A percentile compares a stretch with the other conserved stretches of the same genome.
Conservation (phyloP, 345 rosid genomes). For the Euphorbia peplus region DNA sequence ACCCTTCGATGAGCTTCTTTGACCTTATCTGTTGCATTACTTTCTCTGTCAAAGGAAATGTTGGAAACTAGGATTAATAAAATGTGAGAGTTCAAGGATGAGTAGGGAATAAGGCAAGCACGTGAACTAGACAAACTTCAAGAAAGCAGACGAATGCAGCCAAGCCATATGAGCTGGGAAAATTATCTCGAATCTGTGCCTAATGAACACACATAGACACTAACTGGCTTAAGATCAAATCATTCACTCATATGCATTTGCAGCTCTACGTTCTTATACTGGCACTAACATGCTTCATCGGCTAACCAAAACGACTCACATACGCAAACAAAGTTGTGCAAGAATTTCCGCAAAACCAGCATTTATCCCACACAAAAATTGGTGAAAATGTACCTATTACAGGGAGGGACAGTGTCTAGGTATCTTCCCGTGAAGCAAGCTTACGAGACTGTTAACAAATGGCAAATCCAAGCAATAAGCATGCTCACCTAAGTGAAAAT, state of each 20-base stretch:
- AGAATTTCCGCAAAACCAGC: neutral
- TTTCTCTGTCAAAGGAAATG: conserved; percentile 20
- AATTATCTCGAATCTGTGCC: neutral
- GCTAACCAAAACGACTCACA: neutral
- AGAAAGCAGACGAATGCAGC: neutral
- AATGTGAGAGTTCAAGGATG: too few species aligned
- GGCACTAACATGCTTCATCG: neutral
- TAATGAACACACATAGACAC: neutral
- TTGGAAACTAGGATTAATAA: neutral
- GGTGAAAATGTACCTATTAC: neutral
- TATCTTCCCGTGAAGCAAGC: neutral
- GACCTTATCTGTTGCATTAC: conserved; percentile 22
- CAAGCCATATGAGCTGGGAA: neutral
- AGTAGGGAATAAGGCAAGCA: neutral
- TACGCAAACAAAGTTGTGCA: neutral
- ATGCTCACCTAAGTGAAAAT: neutral
- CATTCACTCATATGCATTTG: neutral
- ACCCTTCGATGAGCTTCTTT: conserved; percentile 37
- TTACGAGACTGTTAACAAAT: too few species aligned
- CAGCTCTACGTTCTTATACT: neutral
- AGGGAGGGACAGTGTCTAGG: neutral
- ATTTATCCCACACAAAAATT: neutral
- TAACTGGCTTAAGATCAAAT: neutral
- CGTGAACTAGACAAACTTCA: neutral
- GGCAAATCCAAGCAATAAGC: neutral